Percentiles rank a stretch among this genome's conserved stretches.
Conservation (phyloP, 2,329 filamentous ascomycete genomes). For the Exophiala aquamarina region DNA sequence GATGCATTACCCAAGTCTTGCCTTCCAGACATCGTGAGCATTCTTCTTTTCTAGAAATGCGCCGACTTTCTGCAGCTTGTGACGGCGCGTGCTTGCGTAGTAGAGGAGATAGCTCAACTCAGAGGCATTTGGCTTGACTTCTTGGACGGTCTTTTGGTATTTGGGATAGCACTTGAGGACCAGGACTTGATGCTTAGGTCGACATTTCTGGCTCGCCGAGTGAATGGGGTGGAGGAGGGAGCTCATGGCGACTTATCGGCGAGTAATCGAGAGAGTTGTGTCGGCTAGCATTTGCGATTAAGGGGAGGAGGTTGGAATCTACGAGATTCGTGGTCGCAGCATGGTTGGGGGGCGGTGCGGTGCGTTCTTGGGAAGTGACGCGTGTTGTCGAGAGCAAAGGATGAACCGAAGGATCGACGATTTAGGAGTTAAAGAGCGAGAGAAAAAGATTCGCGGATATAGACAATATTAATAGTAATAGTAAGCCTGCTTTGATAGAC, state of each 20-base stretch:
- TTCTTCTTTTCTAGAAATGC: conserved; percentile 93
- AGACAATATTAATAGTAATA: no score
- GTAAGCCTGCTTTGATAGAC: no score
- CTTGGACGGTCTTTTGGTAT: conserved; percentile 84
- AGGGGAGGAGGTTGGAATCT: neutral
- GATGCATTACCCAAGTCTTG: conserved; percentile 70
- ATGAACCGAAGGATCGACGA: no score
- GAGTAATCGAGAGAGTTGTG: neutral
- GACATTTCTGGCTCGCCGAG: conserved; percentile 61
- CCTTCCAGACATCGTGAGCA: conserved; percentile 84
- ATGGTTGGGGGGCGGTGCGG: neutral
- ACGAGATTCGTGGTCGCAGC: conserved; percentile 6
- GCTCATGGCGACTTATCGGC: conserved; percentile 21
- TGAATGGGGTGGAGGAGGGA: conserved; percentile 46
- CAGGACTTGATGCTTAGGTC: conserved; percentile 95
- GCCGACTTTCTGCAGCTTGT: conserved; percentile 95
- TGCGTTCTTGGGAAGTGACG: no score
- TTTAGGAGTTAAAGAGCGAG: no score
- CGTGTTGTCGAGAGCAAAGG: no score
- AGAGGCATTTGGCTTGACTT: conserved; percentile 93
- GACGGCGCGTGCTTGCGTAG: conserved; percentile 90
- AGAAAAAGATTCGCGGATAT: no score
- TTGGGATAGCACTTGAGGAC: conserved; percentile 95
- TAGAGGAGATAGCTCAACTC: conserved; percentile 96
- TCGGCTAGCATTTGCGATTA: no score